Evolutionary conservation across 768 basidiomycete genomes (phyloP).

Genomic region (Albatrellus ellisii): DNA sequence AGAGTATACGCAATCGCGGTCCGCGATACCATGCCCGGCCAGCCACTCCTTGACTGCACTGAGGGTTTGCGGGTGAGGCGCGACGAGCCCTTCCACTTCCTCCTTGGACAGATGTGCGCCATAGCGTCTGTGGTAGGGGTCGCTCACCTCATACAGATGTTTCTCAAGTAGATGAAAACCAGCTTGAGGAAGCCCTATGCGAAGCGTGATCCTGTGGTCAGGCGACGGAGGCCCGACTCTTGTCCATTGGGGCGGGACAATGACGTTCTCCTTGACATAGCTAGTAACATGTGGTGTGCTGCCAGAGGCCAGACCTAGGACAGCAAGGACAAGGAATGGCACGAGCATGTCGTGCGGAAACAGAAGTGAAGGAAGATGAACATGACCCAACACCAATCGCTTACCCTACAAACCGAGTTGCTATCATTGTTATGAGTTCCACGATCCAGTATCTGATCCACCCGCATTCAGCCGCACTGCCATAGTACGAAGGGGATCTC

Average conservation of each 20-base stretch:
- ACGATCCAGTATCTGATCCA: too few species aligned
- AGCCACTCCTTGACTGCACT: slow-evolving; percentile 48
- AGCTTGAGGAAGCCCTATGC: neutral
- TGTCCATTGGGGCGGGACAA: slow-evolving; percentile 35
- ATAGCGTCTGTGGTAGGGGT: neutral
- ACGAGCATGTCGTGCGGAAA: too few species aligned
- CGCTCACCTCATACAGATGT: neutral
- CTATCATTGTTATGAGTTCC: too few species aligned
- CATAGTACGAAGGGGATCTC: too few species aligned
- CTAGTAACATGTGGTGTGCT: too few species aligned
- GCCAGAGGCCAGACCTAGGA: too few species aligned
- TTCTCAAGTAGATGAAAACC: neutral
- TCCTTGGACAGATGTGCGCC: neutral
- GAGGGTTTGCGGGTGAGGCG: neutral
- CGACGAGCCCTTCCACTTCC: slow-evolving; percentile 30
- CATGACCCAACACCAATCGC: too few species aligned
- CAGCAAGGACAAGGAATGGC: too few species aligned
- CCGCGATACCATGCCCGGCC: slow-evolving; percentile 35
- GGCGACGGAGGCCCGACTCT: slow-evolving; percentile 19
- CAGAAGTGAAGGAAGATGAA: too few species aligned
- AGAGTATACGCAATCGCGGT: slow-evolving; percentile 27
- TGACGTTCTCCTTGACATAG: slow-evolving; percentile 37
- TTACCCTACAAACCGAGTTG: too few species aligned
- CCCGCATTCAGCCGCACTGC: too few species aligned
- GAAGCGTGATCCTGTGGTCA: slow-evolving; percentile 5